phyloP scores from a whole-genome alignment of 2,329 filamentous ascomycete genomes.

The Aureobasidium sp. region DNA sequence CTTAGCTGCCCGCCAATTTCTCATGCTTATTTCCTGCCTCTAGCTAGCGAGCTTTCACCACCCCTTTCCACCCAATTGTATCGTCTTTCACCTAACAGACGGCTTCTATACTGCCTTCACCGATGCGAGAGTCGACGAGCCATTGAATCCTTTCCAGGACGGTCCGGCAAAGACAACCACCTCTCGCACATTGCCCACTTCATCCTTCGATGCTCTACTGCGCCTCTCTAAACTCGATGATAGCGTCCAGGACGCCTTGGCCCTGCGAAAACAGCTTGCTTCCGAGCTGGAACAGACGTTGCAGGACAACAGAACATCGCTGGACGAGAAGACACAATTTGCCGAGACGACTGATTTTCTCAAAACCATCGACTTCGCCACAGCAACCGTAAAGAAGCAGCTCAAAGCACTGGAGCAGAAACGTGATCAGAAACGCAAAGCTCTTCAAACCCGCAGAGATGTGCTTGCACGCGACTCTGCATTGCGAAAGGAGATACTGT shows the following conservation, averaged over 20 bases:
- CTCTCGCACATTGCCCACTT: constrained; percentile 52
- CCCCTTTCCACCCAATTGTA: constrained; percentile 68
- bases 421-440: constrained; percentile 58
- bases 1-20: not conserved
- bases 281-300: constrained; percentile 60
- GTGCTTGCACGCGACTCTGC: constrained; percentile 63
- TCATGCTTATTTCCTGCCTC: not conserved
- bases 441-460: constrained; percentile 54
- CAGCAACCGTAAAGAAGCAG: constrained; percentile 56
- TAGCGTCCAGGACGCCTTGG: constrained; percentile 81
- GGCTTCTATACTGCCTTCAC: constrained; percentile 71
- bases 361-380: constrained; percentile 39
- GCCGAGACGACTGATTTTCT: constrained; percentile 37
- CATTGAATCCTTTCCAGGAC: constrained; percentile 21
- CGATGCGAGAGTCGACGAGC: constrained; percentile 49
- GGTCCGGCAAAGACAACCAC: constrained; percentile 25
- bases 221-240: constrained; percentile 79
- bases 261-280: constrained; percentile 64
- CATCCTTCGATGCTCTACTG: constrained; percentile 83
- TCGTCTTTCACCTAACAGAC: constrained; percentile 78
- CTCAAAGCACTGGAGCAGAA: constrained; percentile 54
- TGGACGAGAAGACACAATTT: constrained; percentile 27
- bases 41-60: constrained; percentile 54
- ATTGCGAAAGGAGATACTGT: constrained; percentile 24
- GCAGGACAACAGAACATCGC: constrained; percentile 29